Evolutionary conservation across 805 yeast genomes (phyloP).

Genomic region (Citeromyces nyonsensis): DNA sequence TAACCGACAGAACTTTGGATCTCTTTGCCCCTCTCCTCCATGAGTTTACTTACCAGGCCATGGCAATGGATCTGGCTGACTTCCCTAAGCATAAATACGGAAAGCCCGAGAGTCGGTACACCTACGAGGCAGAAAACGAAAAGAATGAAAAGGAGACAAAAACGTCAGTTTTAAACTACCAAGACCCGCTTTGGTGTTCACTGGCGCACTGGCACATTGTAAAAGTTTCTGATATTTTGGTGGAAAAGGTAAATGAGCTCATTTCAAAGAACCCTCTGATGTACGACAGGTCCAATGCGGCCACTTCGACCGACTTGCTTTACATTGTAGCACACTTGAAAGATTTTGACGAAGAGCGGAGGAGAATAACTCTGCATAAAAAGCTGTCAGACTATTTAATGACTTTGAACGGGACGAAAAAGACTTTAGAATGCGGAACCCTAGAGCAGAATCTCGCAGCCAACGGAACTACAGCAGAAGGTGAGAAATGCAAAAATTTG

Average conservation of each 20-base stretch:
- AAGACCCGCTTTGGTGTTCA: slow-evolving; percentile 59
- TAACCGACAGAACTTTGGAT: slow-evolving; percentile 78
- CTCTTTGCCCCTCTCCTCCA: slow-evolving; percentile 73
- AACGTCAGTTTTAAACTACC: slow-evolving; percentile 33
- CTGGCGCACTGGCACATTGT: slow-evolving; percentile 64
- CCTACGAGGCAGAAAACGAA: slow-evolving; percentile 42
- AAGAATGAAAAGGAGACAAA: slow-evolving; percentile 24
- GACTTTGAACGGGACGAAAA: slow-evolving; percentile 33
- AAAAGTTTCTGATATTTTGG: slow-evolving; percentile 51
- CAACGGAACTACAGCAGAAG: slow-evolving; percentile 55
- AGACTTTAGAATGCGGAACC: slow-evolving; percentile 61
- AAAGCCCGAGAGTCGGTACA: slow-evolving; percentile 18
- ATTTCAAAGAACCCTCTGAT: slow-evolving; percentile 60
- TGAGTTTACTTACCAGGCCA: slow-evolving; percentile 83
- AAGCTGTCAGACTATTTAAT: slow-evolving; percentile 52
- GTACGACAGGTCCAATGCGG: slow-evolving; percentile 51
- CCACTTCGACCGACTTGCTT: slow-evolving; percentile 54
- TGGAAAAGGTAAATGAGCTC: slow-evolving; percentile 44
- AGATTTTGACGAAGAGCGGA: slow-evolving; percentile 51
- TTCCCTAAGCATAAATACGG: slow-evolving; percentile 4
- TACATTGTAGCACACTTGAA: slow-evolving; percentile 59
- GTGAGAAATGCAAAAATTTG: slow-evolving; percentile 40
- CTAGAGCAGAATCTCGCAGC: slow-evolving; percentile 76
- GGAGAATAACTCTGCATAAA: slow-evolving; percentile 33
- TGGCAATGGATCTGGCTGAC: slow-evolving; percentile 53